Base-by-base conservation (phyloP, 495 filamentous ascomycete genomes). In the Aspergillus wentii region DNA sequence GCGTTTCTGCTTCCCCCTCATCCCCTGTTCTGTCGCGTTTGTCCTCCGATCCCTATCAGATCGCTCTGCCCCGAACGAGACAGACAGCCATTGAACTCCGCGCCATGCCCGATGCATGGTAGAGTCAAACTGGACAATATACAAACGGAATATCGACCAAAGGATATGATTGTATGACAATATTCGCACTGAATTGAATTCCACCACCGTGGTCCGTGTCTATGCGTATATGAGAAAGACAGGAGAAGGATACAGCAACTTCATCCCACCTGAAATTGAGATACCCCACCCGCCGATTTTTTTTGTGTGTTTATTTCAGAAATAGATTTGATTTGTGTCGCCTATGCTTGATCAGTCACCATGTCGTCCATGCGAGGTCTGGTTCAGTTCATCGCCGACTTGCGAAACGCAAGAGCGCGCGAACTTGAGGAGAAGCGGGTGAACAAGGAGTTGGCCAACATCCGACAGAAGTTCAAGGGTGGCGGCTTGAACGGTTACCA, bases 381-480 rank as follows among this genome's bases (percentile, higher is more conserved):
- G 42, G 92, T 97, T 18, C 91, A 95, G 62, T 99, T 99, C 72
- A 97, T 99, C 54, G 94, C 94, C 40, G 94, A 99, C 61, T 63
- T 99, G 45, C 75, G 94, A 47, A 97, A 97, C 61, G 94, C 94
- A 19, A 72, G 94, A 54, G 94, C 94, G 15, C 78, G 94, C 27
- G 94, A 99, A 57, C 66, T 99, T 43, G 94, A 99, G 59, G 94
- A 99, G 69, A 99, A 99, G 69, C 75, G 94, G 49, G 96, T 99
- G 60, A 99, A 99, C 61, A 99, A 99, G 65, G 94, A 99, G 69
- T 71, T 97, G 55, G 94, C 94, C 54, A 99, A 99, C 53, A 97
- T 99, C 62, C 80, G 92, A 72, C 72, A 76, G 51, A 76, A 76
- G 45, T 76, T 76, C 50, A 73, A 74, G 81, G 84, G 90, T 60